Percentiles rank a stretch among this genome's conserved stretches.
Conservation (phyloP, 495 filamentous ascomycete species). For the Xylaria bambusicola region DNA sequence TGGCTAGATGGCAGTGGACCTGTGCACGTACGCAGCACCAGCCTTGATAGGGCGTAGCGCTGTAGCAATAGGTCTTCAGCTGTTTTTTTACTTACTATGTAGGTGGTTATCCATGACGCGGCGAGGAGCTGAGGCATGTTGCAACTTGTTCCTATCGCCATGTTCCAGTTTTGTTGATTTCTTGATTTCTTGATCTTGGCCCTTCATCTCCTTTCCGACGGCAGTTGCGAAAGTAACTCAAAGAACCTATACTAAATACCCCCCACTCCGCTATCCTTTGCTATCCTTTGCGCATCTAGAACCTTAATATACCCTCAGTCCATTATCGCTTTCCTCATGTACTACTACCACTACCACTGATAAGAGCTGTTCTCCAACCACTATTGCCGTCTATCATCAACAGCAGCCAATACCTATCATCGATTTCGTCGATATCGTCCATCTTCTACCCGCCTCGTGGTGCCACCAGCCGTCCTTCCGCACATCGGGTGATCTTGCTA, state of each 20-base stretch:
- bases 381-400: neutral
- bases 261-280: no score
- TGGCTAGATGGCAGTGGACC: no score
- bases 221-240: slow-evolving; percentile 1
- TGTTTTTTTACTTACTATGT: no score
- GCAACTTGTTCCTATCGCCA: neutral
- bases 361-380: neutral
- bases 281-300: neutral
- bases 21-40: neutral
- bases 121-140: neutral
- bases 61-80: neutral
- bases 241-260: neutral
- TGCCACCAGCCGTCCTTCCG: neutral
- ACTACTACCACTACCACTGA: slow-evolving; percentile 2
- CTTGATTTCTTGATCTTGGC: neutral
- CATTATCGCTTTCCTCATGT: neutral
- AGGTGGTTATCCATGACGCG: neutral
- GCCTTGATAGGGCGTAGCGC: neutral
- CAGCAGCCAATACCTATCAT: neutral
- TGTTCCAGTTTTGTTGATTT: slow-evolving; percentile 1
- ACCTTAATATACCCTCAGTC: neutral
- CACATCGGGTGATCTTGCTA: slow-evolving; percentile 24
- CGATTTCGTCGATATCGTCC: neutral
- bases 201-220: neutral
- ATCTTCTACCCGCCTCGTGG: neutral